Base-by-base conservation (phyloP, 2,329 filamentous ascomycete genomes). In the Phialocephala sp. region DNA sequence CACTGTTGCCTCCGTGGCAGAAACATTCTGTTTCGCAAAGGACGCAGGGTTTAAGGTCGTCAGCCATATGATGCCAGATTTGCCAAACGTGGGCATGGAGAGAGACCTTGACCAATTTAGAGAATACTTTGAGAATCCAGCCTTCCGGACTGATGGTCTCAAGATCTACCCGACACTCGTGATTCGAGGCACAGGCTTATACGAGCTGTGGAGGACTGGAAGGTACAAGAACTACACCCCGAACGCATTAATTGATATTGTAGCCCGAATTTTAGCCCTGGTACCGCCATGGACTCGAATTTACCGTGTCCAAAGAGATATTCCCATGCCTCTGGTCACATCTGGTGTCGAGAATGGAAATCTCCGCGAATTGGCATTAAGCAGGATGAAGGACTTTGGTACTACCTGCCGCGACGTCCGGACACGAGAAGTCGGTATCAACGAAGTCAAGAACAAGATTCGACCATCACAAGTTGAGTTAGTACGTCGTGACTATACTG, bases 281-380 rank as follows among this genome's bases (percentile, higher is more conserved):
- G 91, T 99, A 0, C 95, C 95, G 0, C 95, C 95, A 1, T 99
- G 95, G 95, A 99, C 96, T 0, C 89, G 95, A 68, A 99, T 99
- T 75, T 99, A 99, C 81, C 93, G 95, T 66, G 95, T 99, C 0
- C 95, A 99, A 82, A 89, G 95, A 77, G 95, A 99, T 80, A 99
- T 99, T 65, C 95, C 95, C n/a, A 99, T 99, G 95, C 95, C 95
- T 0, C 85, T 99, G 27, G 96, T 99, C n/a, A 98, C 95, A 0
- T 97, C 94, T 0, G 95, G 95, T 47, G 95, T 99, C 0, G 95
- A 99, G 80, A 99, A 99, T 73, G 95, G 95, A 67, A 99, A 99
- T 76, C 82, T 99, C 45, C 89, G 95, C 68, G 95, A 99, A 78
- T 83, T 99, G 58, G 94, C 95, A 0, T 82, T 99, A 63, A 93